A percentile compares a stretch with the other conserved stretches of the same genome.
phyloP scores from a whole-genome alignment of 306 rosid species.

The Begonia peltatifolia region DNA sequence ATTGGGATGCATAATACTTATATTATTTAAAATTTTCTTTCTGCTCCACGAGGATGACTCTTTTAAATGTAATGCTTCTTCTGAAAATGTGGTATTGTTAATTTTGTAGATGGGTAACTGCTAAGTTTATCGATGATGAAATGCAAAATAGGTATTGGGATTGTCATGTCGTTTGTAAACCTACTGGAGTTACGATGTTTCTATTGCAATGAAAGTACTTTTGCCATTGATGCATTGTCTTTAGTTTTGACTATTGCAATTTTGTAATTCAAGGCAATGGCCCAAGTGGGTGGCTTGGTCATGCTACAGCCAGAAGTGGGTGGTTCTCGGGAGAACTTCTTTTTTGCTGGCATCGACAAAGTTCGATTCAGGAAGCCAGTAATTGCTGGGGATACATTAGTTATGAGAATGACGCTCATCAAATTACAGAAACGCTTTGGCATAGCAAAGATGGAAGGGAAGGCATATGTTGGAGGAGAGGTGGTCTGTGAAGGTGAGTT shows the following conservation, averaged over 20 bases:
- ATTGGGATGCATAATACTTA: too few relatives aligned
- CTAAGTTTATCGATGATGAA: too few relatives aligned
- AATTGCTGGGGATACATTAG: slow-evolving; percentile 83
- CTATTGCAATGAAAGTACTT: too few relatives aligned
- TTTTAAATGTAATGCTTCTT: too few relatives aligned
- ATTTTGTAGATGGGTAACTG: too few relatives aligned
- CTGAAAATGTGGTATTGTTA: too few relatives aligned
- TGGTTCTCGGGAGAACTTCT: slow-evolving; percentile 69
- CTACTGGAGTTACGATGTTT: too few relatives aligned
- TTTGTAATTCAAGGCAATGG: slow-evolving; percentile 52
- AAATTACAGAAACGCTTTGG: slow-evolving; percentile 88
- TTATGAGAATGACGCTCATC: slow-evolving; percentile 80
- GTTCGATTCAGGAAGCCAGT: slow-evolving; percentile 84
- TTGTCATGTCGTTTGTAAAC: too few relatives aligned
- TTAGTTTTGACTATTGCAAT: neutral
- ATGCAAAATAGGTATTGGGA: too few relatives aligned
- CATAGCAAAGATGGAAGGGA: slow-evolving; percentile 88
- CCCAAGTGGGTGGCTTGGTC: slow-evolving; percentile 87
- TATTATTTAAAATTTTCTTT: too few relatives aligned
- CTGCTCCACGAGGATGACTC: too few relatives aligned
- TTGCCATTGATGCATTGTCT: too few relatives aligned
- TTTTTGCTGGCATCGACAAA: slow-evolving; percentile 89
- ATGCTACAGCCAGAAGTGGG: slow-evolving; percentile 92
- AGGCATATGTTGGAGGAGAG: slow-evolving; percentile 86
- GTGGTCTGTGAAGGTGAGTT: slow-evolving; percentile 88